These are phyloP conservation scores for Ophiocordyceps robertsii DNA, from an alignment of 2,329 filamentous ascomycete genomes.

Conservation along the genomic window DNA sequence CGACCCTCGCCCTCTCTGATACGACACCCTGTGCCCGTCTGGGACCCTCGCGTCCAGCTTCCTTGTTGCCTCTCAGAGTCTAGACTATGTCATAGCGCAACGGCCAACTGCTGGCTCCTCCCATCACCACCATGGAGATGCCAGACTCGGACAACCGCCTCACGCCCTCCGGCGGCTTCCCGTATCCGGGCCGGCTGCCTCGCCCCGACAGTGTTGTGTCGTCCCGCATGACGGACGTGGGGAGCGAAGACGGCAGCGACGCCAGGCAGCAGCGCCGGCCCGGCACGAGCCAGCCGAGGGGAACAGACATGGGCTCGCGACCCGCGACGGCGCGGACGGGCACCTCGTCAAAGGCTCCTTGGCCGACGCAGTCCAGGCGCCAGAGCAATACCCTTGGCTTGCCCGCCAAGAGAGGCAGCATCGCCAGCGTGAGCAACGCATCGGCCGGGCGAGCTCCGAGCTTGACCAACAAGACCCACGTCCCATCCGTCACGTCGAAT, in stretches of 20 bases:
- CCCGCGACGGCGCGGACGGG: constrained; percentile 41
- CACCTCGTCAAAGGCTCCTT: constrained; percentile 26
- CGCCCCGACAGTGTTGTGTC: constrained; percentile 55
- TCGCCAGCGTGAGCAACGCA: constrained; percentile 30
- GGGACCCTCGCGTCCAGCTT: too few relatives aligned
- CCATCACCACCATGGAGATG: constrained; percentile 20
- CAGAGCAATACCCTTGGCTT: constrained; percentile 29
- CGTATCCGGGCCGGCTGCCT: constrained; percentile 16
- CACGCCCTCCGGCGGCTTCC: constrained; percentile 23
- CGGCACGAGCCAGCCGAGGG: constrained; percentile 16
- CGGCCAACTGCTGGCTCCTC: background rate
- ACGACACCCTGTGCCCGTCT: too few relatives aligned
- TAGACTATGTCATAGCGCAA: constrained; percentile 8
- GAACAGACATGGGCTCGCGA: constrained; percentile 32
- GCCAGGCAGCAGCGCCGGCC: constrained; percentile 16
- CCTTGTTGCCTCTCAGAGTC: background rate
- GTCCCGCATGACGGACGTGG: constrained; percentile 56
- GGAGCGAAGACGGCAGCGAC: constrained; percentile 40
- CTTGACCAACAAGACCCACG: constrained; percentile 69
- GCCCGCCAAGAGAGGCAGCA: constrained; percentile 30
- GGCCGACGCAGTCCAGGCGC: constrained; percentile 43
- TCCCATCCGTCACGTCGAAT: constrained; percentile 75
- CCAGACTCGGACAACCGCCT: constrained; percentile 18
- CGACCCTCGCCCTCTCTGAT: too few relatives aligned
- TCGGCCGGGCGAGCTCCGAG: constrained; percentile 40